Evolutionary conservation across 1,139 yeast genomes (phyloP), one percentile per base, ranked within the genome.

Genomic region (Pneumocystis sp.): DNA sequence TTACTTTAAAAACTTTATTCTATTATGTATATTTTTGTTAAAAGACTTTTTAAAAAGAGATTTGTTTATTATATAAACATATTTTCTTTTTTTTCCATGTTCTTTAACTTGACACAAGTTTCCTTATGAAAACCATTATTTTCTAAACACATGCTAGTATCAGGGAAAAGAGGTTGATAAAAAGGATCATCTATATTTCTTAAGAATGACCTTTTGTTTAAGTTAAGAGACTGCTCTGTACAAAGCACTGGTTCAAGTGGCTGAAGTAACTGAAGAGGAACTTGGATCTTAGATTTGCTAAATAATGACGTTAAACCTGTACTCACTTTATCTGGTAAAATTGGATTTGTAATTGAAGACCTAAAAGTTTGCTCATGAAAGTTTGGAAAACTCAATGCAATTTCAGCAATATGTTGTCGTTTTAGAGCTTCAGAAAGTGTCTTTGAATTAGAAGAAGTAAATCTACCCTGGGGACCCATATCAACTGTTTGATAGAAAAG

Each of bases 401-500:
- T 1, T n/a, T 17, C 17, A n/a, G 21, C 17, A 7, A 1, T n/a
- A 8, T 37, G 40, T 7, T 42, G 5, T 7, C n/a, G 8, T 42
- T n/a, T 8, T 42, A 6, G 10, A 42, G 25, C 7, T 19, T 19
- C 12, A 19, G 29, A 8, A 19, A 8, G 3, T 3, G 6, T 12
- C 21, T 4, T n/a, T 5, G n/a, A 1, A 50, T 50, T 7, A 25
- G 12, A 45, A 10, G n/a, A 10, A 21, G 12, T 12, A 50, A 12
- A 50, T 25, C n/a, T n/a, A 50, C 25, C 7, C 3, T 25, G 21
- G 21, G 10, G 10, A 50, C n/a, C 21, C 34, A 37, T 64, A 76
- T 50, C n/a, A 25, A 25, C 35, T 10, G 34, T 78, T 70, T 80
- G 83, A 75, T 91, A 93, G 71, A 91, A 89, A 66, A 93, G 77